Percentiles rank a stretch among this genome's conserved stretches.
Evolutionary conservation across 495 filamentous ascomycete genomes (phyloP).

Genomic region (Penicillium taxi): DNA sequence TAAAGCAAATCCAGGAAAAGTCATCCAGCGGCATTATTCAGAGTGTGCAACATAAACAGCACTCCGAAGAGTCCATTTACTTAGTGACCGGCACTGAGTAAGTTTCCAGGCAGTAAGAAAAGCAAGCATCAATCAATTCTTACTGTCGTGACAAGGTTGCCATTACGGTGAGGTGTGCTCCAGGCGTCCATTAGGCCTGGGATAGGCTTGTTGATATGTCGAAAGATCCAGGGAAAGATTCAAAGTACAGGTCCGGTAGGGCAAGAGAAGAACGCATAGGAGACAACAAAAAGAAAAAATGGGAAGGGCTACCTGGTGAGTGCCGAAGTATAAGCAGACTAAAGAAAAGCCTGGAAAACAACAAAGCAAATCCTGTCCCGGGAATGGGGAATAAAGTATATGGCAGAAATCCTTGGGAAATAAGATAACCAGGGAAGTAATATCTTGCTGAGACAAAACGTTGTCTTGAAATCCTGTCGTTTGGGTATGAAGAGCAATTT

Average conservation of each 20-base stretch:
- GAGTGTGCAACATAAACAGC: conserved; percentile 43
- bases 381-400: conserved; percentile 14
- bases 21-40: conserved; percentile 12
- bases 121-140: conserved; percentile 23
- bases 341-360: conserved; percentile 27
- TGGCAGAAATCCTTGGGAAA: conserved; percentile 19
- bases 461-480: too few species aligned
- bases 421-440: conserved; percentile 19
- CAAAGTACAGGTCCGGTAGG: conserved; percentile 20
- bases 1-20: conserved; percentile 17
- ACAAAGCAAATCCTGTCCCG: conserved; percentile 38
- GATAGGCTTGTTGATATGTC: conserved; percentile 13
- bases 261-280: conserved; percentile 16
- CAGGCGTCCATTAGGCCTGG: conserved; percentile 14
- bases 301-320: conserved; percentile 42
- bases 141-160: too few species aligned
- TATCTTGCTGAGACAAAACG: too few species aligned
- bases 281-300: conserved; percentile 5
- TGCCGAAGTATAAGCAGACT: conserved; percentile 24
- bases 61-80: conserved; percentile 36
- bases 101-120: conserved; percentile 16
- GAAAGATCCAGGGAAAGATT: conserved; percentile 12
- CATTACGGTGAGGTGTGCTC: too few species aligned
- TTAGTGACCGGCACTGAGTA: conserved; percentile 19
- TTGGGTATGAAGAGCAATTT: conserved; percentile 8